Evolutionary conservation across 495 filamentous ascomycete genomes (phyloP), one percentile per base, ranked within the genome.

Genomic region (Aspergillus saccharolyticus): DNA sequence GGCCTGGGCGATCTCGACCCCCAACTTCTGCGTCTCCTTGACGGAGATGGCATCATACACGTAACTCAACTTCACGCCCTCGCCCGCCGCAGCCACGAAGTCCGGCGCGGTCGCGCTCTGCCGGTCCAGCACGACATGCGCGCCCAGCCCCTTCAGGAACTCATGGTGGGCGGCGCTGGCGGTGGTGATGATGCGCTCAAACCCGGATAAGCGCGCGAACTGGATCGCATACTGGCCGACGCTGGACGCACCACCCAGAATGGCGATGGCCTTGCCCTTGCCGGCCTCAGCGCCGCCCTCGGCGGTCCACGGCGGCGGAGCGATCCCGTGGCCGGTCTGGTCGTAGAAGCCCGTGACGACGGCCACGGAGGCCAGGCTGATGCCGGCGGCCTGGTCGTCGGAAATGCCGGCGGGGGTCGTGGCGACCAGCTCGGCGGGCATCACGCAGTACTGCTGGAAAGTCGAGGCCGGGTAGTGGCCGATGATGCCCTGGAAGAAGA

Each of bases 201-300:
- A 80, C 1, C 80, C 79, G 2, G 75, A 52, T 3, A 68, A 51
- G 16, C 64, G 66, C 4, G 77, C 78, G 12, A 71, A 39, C 57
- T 82, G 78, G 5, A 81, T 67, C 0, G 69, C 69, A 45, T 70
- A 66, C 19, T 66, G 70, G 0, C 78, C 78, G 9, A 81, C 69
- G 24, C 70, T 74, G 12, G 71, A 72, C n/a, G 74, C 62, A 6
- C 65, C 79, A 9, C 78, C 79, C 66, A 78, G 76, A 43, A 82
- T 61, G n/a, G 78, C 63, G 21, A 78, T 71, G 0, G 63, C 63
- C 18, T 66, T 52, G n/a, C 60, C 63, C 1, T 45, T 58, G 10
- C 60, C 63, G 45, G 63, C 74, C 19, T 71, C 54, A 16, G 57
- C 60, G 6, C 69, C 66, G 16, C 28, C 44, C 5, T 8, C 33